Base-by-base conservation (phyloP, 352 stramenopile genomes). In the Pythium phragmiticola region DNA sequence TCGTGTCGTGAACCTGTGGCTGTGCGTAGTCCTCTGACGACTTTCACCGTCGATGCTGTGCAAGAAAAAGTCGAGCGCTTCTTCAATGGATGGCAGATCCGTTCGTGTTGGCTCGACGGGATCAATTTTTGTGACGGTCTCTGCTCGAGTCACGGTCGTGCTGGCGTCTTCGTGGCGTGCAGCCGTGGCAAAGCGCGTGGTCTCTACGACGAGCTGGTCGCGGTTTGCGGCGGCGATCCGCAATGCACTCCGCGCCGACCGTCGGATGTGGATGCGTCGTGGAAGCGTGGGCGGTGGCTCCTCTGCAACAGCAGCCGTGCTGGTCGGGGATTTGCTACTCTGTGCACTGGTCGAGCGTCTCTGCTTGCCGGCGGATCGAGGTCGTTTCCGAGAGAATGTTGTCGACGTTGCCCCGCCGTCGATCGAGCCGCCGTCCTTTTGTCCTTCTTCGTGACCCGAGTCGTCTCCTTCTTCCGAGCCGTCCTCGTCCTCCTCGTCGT, bases 21-120 rank as follows among this genome's bases (percentile, higher is more conserved):
- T 28, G 34, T 9, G 13, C 13, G 16, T 39, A 5, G 26, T 41
- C n/a, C 46, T 34, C 19, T 21, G 1, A 16, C 8, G 8, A 36
- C 23, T 26, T 8, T 61, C 55, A n/a, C 30, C 26, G 19, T 60
- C 57, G 9, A 70, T 62, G 34, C 17, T 54, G 26, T 56, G 36
- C 3, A 70, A 37, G 42, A 70, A 70, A 48, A 70, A 70, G 41
- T 70, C 64, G 46, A 70, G 63, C 14, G 64, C 64, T 60, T 70
- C 64, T 53, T 70, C 64, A 42, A 70, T 70, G 17, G 64, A 66
- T 26, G 64, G 64, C 19, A 70, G 39, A n/a, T 51, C 26, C 16
- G 19, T 26, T 28, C 3, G 41, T 11, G 53, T 33, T 1, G 53
- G 43, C 54, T 58, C 55, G 43, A 36, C 53, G 1, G 52, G 49